Conservation (phyloP, 2,329 filamentous ascomycete genomes). For the Xylariaceae sp. region DNA sequence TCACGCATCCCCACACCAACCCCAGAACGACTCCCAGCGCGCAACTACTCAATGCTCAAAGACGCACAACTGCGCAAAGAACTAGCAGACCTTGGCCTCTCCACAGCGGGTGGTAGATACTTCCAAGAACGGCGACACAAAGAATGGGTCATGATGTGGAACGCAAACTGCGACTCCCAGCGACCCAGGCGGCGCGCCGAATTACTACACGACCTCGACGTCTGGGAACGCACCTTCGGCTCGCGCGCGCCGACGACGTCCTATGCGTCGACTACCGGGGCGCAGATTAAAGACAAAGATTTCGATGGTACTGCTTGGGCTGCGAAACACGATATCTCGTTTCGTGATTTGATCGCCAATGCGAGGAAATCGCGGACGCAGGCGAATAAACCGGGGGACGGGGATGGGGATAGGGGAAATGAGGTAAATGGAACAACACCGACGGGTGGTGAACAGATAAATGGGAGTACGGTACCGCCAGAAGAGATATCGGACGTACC, state of each 20-base stretch:
- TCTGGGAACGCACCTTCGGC: conserved; percentile 84
- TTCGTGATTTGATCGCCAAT: conserved; percentile 73
- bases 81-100: conserved; percentile 73
- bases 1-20: conserved; percentile 21
- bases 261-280: conserved; percentile 29
- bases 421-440: conserved; percentile 1
- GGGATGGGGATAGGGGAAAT: conserved; percentile 18
- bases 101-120: conserved; percentile 61
- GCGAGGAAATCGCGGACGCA: conserved; percentile 58
- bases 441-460: conserved; percentile 10
- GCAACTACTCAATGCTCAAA: conserved; percentile 86
- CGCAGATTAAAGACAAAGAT: conserved; percentile 75
- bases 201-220: conserved; percentile 72
- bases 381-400: conserved; percentile 28
- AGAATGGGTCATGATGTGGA: conserved; percentile 95
- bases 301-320: conserved; percentile 81
- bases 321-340: conserved; percentile 67
- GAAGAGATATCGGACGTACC: conserved; percentile 9
- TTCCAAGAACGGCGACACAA: conserved; percentile 76
- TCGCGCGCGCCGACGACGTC: conserved; percentile 45
- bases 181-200: conserved; percentile 66
- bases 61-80: conserved; percentile 77
- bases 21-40: conserved; percentile 66
- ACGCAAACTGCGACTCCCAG: conserved; percentile 88
- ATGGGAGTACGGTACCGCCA: conserved; percentile 3